A percentile compares a stretch with the other conserved stretches of the same genome.
These are phyloP conservation scores for Xylaria digitata DNA, from an alignment of 2,329 filamentous ascomycete genomes.

Conservation along the genomic window DNA sequence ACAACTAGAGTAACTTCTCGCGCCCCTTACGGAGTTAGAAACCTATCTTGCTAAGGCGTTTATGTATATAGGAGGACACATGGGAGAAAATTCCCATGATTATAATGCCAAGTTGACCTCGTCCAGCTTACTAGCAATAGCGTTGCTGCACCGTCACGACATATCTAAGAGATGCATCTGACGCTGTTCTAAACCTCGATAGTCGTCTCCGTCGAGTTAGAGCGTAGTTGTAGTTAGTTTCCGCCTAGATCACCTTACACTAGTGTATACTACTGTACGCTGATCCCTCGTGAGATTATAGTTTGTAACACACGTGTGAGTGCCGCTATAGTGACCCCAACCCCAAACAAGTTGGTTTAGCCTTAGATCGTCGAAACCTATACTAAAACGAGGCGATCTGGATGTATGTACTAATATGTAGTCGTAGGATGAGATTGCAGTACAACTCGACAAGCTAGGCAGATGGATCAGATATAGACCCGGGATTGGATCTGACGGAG, in stretches of 20 bases:
- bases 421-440: neutral
- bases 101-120: no score
- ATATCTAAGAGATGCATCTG: no score
- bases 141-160: no score
- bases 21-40: neutral
- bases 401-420: neutral
- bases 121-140: no score
- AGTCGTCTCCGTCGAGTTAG: neutral
- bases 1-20: neutral
- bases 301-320: neutral
- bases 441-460: neutral
- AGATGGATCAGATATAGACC: no score
- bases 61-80: no score
- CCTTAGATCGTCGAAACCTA: neutral
- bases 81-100: no score
- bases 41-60: no score
- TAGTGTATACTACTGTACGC: neutral
- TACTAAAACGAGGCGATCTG: neutral
- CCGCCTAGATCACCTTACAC: neutral
- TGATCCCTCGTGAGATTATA: constrained; percentile 12
- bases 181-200: neutral
- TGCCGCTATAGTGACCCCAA: neutral
- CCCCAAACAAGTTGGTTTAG: neutral
- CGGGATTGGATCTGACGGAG: no score
- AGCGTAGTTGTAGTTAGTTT: neutral